phyloP scores from a whole-genome alignment of 2,329 filamentous ascomycete genomes.

The Penicillium digitatum region DNA sequence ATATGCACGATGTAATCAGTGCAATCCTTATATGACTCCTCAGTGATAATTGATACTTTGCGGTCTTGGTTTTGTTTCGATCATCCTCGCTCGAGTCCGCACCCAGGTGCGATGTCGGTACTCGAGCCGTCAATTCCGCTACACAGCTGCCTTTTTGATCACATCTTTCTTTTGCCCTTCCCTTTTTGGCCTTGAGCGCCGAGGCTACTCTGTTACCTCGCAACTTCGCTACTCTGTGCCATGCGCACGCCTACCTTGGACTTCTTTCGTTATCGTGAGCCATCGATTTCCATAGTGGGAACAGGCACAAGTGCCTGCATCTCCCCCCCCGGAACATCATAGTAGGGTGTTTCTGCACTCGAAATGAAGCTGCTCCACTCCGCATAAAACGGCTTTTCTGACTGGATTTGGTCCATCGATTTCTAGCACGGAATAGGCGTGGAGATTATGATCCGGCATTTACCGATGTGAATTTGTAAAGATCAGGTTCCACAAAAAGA shows the following conservation, averaged over 20 bases:
- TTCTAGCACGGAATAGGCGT: too few species aligned
- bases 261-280: background rate
- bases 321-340: conserved; percentile 4
- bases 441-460: too few species aligned
- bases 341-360: background rate
- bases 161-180: background rate
- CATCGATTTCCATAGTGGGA: conserved; percentile 9
- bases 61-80: background rate
- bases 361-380: background rate
- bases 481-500: too few species aligned
- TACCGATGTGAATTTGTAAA: too few species aligned
- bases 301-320: conserved; percentile 7
- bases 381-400: too few species aligned
- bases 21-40: background rate
- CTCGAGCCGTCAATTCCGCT: background rate
- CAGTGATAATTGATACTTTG: background rate
- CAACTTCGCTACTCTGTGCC: background rate
- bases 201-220: background rate
- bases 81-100: background rate
- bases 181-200: background rate
- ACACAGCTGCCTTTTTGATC: background rate
- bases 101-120: background rate
- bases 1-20: background rate
- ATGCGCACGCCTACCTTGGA: background rate
- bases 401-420: too few species aligned